phyloP scores from a whole-genome alignment of 805 yeast species.

The Saturnispora halmiae region DNA sequence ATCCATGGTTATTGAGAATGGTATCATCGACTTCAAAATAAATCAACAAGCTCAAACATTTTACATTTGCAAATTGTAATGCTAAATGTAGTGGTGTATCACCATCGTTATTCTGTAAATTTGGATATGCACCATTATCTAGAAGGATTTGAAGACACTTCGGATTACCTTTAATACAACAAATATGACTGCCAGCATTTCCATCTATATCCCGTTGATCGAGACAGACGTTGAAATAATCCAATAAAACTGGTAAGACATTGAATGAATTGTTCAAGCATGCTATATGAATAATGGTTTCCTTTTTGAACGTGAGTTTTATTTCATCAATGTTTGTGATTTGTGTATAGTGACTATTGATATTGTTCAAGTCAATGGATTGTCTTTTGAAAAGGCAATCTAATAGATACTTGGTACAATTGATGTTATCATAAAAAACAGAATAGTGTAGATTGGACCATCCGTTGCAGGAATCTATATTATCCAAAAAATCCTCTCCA shows the following conservation, averaged over 20 bases:
- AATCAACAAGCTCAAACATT: constrained; percentile 46
- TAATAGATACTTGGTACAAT: constrained; percentile 33
- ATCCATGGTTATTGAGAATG: constrained; percentile 46
- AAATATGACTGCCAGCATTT: constrained; percentile 60
- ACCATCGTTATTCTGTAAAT: constrained; percentile 61
- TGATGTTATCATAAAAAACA: constrained; percentile 60
- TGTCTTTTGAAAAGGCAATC: constrained; percentile 15
- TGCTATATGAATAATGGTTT: constrained; percentile 67
- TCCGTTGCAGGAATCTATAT: constrained; percentile 62
- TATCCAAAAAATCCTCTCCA: constrained; percentile 61
- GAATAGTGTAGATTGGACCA: constrained; percentile 84
- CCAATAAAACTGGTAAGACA: constrained; percentile 63
- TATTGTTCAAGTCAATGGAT: no score
- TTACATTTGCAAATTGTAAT: constrained; percentile 54
- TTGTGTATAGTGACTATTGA: constrained; percentile 18
- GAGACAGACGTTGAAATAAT: constrained; percentile 43
- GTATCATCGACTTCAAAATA: constrained; percentile 41
- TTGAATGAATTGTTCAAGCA: constrained; percentile 46
- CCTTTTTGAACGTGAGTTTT: constrained; percentile 40
- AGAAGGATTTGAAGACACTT: constrained; percentile 57
- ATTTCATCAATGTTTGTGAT: constrained; percentile 29
- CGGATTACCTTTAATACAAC: constrained; percentile 49
- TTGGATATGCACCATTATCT: constrained; percentile 70
- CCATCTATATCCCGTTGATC: constrained; percentile 41
- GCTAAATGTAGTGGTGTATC: constrained; percentile 84